These are phyloP conservation scores for Perkinsus chesapeaki DNA, from an alignment of 169 alveolate species.

Conservation along the genomic window DNA sequence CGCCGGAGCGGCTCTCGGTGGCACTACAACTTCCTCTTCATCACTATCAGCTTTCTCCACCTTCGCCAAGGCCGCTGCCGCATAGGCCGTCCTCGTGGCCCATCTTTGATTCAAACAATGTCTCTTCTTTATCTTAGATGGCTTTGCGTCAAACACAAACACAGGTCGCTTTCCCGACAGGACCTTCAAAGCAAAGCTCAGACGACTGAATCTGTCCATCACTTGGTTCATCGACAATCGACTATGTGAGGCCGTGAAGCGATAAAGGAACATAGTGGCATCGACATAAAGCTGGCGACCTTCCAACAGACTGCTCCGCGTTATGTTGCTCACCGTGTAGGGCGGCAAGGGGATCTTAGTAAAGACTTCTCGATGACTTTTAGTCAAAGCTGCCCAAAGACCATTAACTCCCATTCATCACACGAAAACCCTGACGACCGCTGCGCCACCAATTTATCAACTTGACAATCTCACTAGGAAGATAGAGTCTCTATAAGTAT, in stretches of 20 bases:
- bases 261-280: background rate
- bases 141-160: background rate
- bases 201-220: background rate
- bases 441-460: background rate
- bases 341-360: background rate
- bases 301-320: background rate
- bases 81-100: background rate
- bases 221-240: background rate
- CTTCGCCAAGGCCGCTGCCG: background rate
- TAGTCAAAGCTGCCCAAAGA: background rate
- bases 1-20: background rate
- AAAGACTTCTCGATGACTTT: background rate
- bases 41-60: background rate
- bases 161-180: background rate
- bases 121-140: background rate
- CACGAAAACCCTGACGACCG: background rate
- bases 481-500: background rate
- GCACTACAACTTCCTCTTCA: background rate
- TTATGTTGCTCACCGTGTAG: background rate
- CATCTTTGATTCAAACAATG: background rate
- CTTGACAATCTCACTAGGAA: background rate
- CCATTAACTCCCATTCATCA: background rate
- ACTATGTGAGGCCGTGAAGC: background rate
- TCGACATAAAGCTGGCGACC: background rate
- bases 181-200: background rate